Evolutionary conservation across 1,284 basidiomycete species (phyloP).

Genomic region (Sporisorium sorghi): DNA sequence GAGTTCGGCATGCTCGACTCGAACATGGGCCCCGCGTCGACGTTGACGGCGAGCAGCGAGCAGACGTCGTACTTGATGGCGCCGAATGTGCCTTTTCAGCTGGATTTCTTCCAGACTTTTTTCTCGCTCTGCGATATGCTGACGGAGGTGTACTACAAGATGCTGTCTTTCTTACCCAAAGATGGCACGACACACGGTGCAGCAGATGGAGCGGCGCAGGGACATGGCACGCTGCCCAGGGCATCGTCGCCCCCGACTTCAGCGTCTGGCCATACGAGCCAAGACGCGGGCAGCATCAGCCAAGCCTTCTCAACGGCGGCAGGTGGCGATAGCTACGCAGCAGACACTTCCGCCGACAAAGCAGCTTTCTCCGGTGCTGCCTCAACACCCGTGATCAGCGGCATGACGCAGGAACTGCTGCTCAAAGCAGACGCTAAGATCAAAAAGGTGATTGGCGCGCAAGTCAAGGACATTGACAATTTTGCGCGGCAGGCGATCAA

Average conservation of each 20-base stretch:
- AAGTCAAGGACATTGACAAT: slow-evolving; percentile 56
- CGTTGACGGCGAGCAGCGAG: slow-evolving; percentile 16
- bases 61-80: slow-evolving; percentile 79
- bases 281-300: slow-evolving; percentile 26
- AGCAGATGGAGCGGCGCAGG: neutral
- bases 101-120: slow-evolving; percentile 60
- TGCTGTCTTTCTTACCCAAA: slow-evolving; percentile 43
- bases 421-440: slow-evolving; percentile 59
- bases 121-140: slow-evolving; percentile 61
- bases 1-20: slow-evolving; percentile 39
- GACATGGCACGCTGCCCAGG: slow-evolving; percentile 8
- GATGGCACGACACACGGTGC: slow-evolving; percentile 5
- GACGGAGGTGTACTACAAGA: slow-evolving; percentile 57
- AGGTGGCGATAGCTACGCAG: neutral
- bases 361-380: neutral
- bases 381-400: slow-evolving; percentile 20
- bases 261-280: slow-evolving; percentile 8
- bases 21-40: slow-evolving; percentile 23
- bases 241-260: slow-evolving; percentile 22
- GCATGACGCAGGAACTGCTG: slow-evolving; percentile 45
- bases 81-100: slow-evolving; percentile 73
- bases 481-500: slow-evolving; percentile 57
- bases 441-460: slow-evolving; percentile 46
- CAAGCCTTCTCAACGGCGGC: slow-evolving; percentile 11
- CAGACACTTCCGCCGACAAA: neutral